Evolutionary conservation across 352 stramenopile genomes (phyloP), one percentile per base, ranked within the genome.

Genomic region (Blastocystis sp.): DNA sequence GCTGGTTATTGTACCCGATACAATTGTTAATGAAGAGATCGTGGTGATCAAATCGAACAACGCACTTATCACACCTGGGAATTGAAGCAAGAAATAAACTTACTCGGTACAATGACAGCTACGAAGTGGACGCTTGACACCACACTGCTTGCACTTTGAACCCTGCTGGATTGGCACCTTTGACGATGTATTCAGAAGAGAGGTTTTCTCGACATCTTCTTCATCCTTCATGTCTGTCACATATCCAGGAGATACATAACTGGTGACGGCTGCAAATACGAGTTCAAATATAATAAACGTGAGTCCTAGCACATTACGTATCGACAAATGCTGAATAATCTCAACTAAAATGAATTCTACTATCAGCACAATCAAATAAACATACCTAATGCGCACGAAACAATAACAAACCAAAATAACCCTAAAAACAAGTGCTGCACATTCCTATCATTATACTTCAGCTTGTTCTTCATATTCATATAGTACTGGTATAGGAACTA

Each of bases 11-110:
- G 37, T 81, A 81, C n/a, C 70, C 70, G 65, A 81, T 24, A n/a
- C 70, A 81, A 65, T 81, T 81, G 41, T 81, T 81, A 24, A 81
- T 81, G 8, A 81, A 26, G n/a, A 81, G 26, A 41, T 81, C 70
- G 43, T 81, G 70, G 45, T 81, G 70, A 63, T 81, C 70, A 20
- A 81, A 81, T 50, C 70, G 70, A 41, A 81, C 70, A 9, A 81
- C 70, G 50, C 70, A 81, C 34, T 65, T 63, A 54, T 81, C 70
- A 41, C 70, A 81, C 20, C 66, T 78, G 56, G 9, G 43, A 5
- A 3, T 53, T 7, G 13, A 78, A 53, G 39, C 4, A 16, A 55
- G 13, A 11, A 3, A 53, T 9, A n/a, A 30, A n/a, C 20, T 16
- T 47, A 78, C 66, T 50, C 45, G 5, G 70, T 34, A 43, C 70